Percentiles rank a stretch among this genome's conserved stretches.
Evolutionary conservation across 2,329 filamentous ascomycete species (phyloP).

Genomic region (Fusarium nematophilum): DNA sequence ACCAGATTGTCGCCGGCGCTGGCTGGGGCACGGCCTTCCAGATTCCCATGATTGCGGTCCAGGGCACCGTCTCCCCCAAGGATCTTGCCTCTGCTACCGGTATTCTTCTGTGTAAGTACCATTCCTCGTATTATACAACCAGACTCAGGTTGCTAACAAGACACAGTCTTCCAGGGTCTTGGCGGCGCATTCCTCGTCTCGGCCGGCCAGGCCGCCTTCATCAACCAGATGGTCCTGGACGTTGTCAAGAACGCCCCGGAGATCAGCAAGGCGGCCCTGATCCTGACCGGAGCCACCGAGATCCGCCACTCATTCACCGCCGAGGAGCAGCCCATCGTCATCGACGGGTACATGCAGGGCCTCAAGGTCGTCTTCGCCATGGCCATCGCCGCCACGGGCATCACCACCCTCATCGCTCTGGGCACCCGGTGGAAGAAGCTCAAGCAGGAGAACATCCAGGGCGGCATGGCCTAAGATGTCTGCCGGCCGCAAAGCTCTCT

Average conservation of each 20-base stretch:
- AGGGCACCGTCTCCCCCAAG: constrained; percentile 52
- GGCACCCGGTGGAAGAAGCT: constrained; percentile 54
- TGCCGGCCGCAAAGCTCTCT: background rate
- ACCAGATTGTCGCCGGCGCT: constrained; percentile 62
- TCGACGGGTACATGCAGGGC: constrained; percentile 71
- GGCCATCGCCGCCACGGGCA: constrained; percentile 59
- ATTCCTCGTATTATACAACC: background rate
- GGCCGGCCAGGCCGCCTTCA: constrained; percentile 59
- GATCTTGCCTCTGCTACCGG: constrained; percentile 61
- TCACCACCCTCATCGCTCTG: constrained; percentile 51
- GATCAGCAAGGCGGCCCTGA: constrained; percentile 51
- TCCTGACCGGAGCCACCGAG: constrained; percentile 63
- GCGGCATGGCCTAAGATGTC: constrained; percentile 45
- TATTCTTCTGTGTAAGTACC: constrained; percentile 56
- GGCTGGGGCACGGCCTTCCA: constrained; percentile 60
- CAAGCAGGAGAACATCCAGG: constrained; percentile 44
- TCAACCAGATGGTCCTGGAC: constrained; percentile 55
- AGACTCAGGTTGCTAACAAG: constrained; percentile 23
- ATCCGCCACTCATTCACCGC: constrained; percentile 63
- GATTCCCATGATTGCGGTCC: constrained; percentile 63
- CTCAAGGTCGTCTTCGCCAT: constrained; percentile 73
- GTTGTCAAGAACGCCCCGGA: constrained; percentile 50
- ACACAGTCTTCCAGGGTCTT: constrained; percentile 59
- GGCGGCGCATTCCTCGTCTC: constrained; percentile 64
- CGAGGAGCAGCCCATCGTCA: constrained; percentile 63